Conservation (phyloP, 805 yeast genomes). For the Nakazawaea populi region DNA sequence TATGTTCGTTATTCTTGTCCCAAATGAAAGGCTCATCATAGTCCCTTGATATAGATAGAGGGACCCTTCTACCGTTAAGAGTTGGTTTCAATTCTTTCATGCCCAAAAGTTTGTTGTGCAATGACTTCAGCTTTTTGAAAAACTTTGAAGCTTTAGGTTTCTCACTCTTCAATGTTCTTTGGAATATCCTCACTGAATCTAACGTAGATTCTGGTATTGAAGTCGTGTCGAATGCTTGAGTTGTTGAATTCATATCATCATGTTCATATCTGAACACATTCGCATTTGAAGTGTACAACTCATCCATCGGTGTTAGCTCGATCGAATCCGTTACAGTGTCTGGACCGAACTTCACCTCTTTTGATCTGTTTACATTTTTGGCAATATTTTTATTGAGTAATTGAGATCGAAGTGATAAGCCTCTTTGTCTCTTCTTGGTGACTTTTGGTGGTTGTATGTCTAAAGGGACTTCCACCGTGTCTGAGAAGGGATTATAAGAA, state of each 20-base stretch:
- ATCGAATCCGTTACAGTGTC: constrained; percentile 20
- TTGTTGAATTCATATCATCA: constrained; percentile 11
- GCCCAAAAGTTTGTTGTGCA: constrained; percentile 34
- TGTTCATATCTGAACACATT: constrained; percentile 10
- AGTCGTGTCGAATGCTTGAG: constrained; percentile 9
- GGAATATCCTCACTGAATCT: constrained; percentile 16
- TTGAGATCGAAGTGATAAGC: constrained; percentile 63
- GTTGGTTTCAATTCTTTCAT: constrained; percentile 44
- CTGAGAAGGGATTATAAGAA: constrained; percentile 9
- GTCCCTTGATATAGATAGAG: constrained; percentile 44
- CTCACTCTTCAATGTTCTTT: constrained; percentile 1
- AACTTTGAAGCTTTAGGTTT: background rate
- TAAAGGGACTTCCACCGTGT: background rate
- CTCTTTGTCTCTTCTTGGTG: constrained; percentile 44
- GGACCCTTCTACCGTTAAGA: constrained; percentile 70
- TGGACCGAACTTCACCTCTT: constrained; percentile 10
- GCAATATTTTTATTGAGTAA: constrained; percentile 41
- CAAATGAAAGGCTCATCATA: constrained; percentile 25
- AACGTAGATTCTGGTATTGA: constrained; percentile 18
- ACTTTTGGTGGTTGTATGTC: constrained; percentile 16
- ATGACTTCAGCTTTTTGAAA: background rate
- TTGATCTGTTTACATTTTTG: constrained; percentile 15
- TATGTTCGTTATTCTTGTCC: constrained; percentile 20
- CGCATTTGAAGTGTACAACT: constrained; percentile 16
- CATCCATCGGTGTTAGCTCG: constrained; percentile 26